A percentile compares a stretch with the other conserved stretches of the same genome.
phyloP scores from a whole-genome alignment of 257 asterid species.

The Solanum dulcamara region DNA sequence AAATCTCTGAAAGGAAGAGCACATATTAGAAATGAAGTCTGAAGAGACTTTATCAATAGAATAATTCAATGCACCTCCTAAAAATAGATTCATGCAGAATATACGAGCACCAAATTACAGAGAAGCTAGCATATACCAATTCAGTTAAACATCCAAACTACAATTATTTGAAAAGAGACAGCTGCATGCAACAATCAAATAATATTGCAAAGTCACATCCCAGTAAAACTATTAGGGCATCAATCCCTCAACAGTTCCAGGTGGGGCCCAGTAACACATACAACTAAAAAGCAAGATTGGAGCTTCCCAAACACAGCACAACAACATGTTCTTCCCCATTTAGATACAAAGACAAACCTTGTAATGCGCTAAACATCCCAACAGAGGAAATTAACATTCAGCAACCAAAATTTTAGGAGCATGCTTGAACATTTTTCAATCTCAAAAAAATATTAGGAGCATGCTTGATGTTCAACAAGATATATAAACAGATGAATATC shows the following conservation, averaged over 20 bases:
- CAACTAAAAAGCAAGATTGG: background rate
- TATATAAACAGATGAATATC: background rate
- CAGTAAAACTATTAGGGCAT: background rate
- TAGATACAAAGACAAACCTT: background rate
- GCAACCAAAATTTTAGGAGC: background rate
- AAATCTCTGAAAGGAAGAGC: constrained; percentile 41
- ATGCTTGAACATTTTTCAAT: background rate
- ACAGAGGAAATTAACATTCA: background rate
- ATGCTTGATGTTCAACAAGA: background rate
- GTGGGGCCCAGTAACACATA: background rate
- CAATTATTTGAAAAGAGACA: background rate
- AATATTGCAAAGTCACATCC: background rate
- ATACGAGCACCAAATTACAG: background rate
- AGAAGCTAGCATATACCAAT: background rate
- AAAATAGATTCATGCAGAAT: background rate
- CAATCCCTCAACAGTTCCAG: background rate
- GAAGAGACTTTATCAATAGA: background rate
- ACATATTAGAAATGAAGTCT: background rate
- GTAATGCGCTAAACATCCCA: background rate
- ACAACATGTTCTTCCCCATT: background rate
- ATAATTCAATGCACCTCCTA: background rate
- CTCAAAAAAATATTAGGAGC: background rate
- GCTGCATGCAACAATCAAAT: background rate
- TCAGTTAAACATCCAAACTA: background rate
- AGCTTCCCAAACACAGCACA: background rate